Evolutionary conservation across 1,284 basidiomycete genomes (phyloP), one percentile per base, ranked within the genome.

Genomic region (Naganishia sp.): DNA sequence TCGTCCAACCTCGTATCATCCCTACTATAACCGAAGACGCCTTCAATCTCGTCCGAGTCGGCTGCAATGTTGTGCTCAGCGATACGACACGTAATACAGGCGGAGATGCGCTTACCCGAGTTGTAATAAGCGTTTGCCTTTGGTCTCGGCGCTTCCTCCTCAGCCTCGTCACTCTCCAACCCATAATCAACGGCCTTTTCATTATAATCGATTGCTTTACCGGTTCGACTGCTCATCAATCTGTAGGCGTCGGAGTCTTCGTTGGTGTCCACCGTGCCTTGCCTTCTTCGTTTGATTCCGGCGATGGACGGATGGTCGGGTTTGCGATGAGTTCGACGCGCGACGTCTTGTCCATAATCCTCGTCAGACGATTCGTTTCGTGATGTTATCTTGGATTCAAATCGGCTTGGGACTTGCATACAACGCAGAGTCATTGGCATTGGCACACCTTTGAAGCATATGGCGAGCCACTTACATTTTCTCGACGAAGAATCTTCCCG

Each of bases 341-440:
- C 89, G 47, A 89, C 86, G 68, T 90, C 88, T 41, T 87, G 83
- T 43, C 88, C 91, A 74, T 94, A 94, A 73, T 94, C 91, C 13
- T 90, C 93, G 76, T 92, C 91, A 4, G 90, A 92, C 6, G 77
- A 77, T 7, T 67, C 72, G 5, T 75, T 75, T 3, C 68, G 58
- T 18, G 72, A 71, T 1, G 72, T 75, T 32, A 70, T 57, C 23
- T 54, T 64, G 11, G 62, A 57, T 63, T 65, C 49, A 18, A 68
- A 72, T 13, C 68, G 49, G 13, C 74, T 69, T 72, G 67, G 45
- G 25, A 50, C n/a, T 31, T 42, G 49, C 18, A 54, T 25, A 3
- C 31, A 39, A 4, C 25, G 21, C 13, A 13, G 52, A 10, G 31
- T 17, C n/a, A 50, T 10, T 45, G 55, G 35, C 45, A 7, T 21